Percentiles rank a stretch among this genome's conserved stretches.
phyloP scores from a whole-genome alignment of 257 asterid genomes.

The Verbascum thapsus region DNA sequence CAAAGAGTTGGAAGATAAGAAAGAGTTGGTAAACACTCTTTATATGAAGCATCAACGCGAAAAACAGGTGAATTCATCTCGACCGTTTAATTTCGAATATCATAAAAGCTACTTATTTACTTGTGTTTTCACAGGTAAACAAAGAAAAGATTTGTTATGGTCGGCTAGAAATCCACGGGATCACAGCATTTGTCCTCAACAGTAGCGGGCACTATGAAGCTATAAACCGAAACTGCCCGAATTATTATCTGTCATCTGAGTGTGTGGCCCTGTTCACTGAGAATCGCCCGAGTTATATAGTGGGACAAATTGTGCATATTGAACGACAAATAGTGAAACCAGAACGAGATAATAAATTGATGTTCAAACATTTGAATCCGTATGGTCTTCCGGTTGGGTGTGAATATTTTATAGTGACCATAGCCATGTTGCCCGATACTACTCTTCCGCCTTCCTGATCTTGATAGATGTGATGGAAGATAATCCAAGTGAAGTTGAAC shows the following conservation, averaged over 20 bases:
- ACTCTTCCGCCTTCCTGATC: slow-evolving; percentile 77
- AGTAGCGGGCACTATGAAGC: slow-evolving; percentile 71
- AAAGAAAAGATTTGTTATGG: slow-evolving; percentile 73
- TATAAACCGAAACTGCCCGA: slow-evolving; percentile 63
- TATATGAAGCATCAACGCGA: slow-evolving; percentile 64
- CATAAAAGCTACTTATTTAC: too few species aligned
- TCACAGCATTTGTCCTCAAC: slow-evolving; percentile 76
- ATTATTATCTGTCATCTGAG: slow-evolving; percentile 84
- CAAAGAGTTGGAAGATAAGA: slow-evolving; percentile 65
- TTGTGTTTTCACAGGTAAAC: slow-evolving; percentile 45
- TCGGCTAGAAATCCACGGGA: slow-evolving; percentile 62
- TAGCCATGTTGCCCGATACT: slow-evolving; percentile 68
- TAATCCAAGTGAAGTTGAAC: slow-evolving; percentile 42
- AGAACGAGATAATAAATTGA: slow-evolving; percentile 47
- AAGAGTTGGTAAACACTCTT: slow-evolving; percentile 58
- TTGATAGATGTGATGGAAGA: slow-evolving; percentile 83
- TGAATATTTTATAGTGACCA: slow-evolving; percentile 61
- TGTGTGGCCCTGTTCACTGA: slow-evolving; percentile 82
- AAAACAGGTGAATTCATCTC: slow-evolving; percentile 50
- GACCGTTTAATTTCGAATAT: too few species aligned
- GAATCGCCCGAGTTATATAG: slow-evolving; percentile 64
- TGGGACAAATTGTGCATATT: slow-evolving; percentile 93
- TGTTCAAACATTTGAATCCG: slow-evolving; percentile 35
- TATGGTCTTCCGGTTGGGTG: slow-evolving; percentile 58
- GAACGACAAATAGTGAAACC: slow-evolving; percentile 64